Conservation (phyloP, 805 yeast genomes). For the Metschnikowia baotianmanensis region DNA sequence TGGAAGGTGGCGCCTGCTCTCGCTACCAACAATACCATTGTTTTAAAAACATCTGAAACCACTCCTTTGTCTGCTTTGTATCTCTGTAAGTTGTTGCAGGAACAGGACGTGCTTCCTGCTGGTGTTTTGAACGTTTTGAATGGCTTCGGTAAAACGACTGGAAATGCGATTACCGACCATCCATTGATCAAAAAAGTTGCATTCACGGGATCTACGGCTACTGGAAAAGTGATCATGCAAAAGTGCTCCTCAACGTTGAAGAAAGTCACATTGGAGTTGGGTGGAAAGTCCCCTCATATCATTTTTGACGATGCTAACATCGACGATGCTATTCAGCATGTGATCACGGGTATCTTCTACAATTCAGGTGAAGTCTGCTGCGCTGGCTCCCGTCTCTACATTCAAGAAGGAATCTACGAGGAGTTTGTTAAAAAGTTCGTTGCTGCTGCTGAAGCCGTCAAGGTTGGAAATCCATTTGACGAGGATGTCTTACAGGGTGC, state of each 20-base stretch:
- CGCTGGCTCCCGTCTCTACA: constrained; percentile 89
- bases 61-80: constrained; percentile 87
- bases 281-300: constrained; percentile 94
- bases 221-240: constrained; percentile 85
- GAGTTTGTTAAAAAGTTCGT: constrained; percentile 64
- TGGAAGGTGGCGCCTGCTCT: constrained; percentile 95
- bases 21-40: constrained; percentile 86
- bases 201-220: constrained; percentile 92
- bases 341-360: constrained; percentile 81
- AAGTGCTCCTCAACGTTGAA: constrained; percentile 71
- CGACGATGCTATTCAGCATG: constrained; percentile 70
- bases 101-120: constrained; percentile 81
- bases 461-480: constrained; percentile 83
- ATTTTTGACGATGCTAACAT: constrained; percentile 84
- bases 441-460: constrained; percentile 47
- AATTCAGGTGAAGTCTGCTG: constrained; percentile 96
- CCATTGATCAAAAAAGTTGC: constrained; percentile 85
- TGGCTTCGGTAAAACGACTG: constrained; percentile 84
- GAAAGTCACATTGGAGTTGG: constrained; percentile 90
- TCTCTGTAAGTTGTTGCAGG: constrained; percentile 63
- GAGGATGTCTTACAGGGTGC: constrained; percentile 85
- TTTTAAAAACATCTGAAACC: constrained; percentile 86
- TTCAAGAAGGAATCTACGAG: constrained; percentile 83
- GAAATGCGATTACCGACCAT: constrained; percentile 76
- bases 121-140: constrained; percentile 88